These are phyloP conservation scores for Citrus inodora DNA, from an alignment of 345 rosid genomes.

Conservation along the genomic window DNA sequence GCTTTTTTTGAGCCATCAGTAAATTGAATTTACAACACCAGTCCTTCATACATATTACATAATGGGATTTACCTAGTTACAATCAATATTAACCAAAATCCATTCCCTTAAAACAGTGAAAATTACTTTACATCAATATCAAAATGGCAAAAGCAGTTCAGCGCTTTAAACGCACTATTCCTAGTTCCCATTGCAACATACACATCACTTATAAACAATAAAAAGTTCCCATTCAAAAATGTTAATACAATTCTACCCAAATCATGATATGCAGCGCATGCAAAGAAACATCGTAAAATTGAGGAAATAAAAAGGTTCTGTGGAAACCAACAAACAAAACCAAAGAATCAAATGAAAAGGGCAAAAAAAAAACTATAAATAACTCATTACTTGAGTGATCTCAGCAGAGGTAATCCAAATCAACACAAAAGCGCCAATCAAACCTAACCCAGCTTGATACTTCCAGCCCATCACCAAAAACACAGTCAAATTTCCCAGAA, in stretches of 20 bases:
- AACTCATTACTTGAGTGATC: slow-evolving; percentile 39
- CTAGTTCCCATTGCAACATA: not conserved
- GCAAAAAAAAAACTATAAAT: too few relatives aligned
- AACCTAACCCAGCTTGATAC: slow-evolving; percentile 49
- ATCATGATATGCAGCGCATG: not conserved
- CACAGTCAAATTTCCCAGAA: not conserved
- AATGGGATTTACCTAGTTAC: too few relatives aligned
- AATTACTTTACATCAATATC: not conserved
- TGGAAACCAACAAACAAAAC: slow-evolving; percentile 3
- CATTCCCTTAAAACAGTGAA: not conserved
- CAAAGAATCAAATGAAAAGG: slow-evolving; percentile 5
- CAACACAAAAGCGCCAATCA: slow-evolving; percentile 47
- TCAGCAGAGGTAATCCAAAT: slow-evolving; percentile 56
- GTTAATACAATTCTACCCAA: not conserved
- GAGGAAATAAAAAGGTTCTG: not conserved
- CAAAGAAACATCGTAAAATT: not conserved
- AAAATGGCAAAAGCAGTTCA: not conserved
- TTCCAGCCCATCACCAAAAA: slow-evolving; percentile 41
- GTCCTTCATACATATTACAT: too few relatives aligned
- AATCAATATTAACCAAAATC: too few relatives aligned
- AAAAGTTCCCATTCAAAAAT: not conserved
- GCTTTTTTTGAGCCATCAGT: too few relatives aligned
- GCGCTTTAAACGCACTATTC: not conserved
- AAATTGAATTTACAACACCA: too few relatives aligned
- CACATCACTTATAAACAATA: not conserved